These are phyloP conservation scores for Chlamydomonas reinhardtii DNA, from an alignment of 163 green algal genomes.

Conservation along the genomic window DNA sequence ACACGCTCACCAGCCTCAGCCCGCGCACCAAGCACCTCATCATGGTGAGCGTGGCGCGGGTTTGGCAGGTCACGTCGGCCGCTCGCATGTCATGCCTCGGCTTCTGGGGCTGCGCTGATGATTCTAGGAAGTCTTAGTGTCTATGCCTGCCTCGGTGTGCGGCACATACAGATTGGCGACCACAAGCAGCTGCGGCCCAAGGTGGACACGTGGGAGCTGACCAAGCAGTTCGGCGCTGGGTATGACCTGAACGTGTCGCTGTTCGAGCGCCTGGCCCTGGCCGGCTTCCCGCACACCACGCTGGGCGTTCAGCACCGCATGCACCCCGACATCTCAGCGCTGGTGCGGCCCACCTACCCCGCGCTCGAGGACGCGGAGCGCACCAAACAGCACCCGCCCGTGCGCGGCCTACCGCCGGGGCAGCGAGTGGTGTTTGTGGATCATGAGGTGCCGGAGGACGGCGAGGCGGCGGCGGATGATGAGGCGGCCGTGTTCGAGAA, in stretches of 20 bases:
- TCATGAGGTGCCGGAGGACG: conserved; percentile 47
- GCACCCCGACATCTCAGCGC: conserved; percentile 71
- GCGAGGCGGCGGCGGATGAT: conserved; percentile 11
- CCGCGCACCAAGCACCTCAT: conserved; percentile 79
- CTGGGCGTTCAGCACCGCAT: conserved; percentile 79
- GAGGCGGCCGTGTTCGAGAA: too few relatives aligned
- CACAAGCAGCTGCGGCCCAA: conserved; percentile 85
- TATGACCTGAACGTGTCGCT: conserved; percentile 81
- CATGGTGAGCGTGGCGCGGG: conserved; percentile 70
- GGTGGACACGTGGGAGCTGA: conserved; percentile 73
- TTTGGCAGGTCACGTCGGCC: too few relatives aligned
- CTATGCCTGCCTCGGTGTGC: too few relatives aligned
- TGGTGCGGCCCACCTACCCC: conserved; percentile 68
- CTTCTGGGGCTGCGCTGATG: too few relatives aligned
- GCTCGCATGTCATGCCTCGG: too few relatives aligned
- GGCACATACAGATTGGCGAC: conserved; percentile 59
- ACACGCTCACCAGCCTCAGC: conserved; percentile 76
- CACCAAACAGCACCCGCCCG: conserved; percentile 45
- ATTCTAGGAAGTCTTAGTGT: too few relatives aligned
- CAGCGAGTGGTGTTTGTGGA: conserved; percentile 55
- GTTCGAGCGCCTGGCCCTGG: conserved; percentile 74
- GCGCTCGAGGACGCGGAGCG: conserved; percentile 55
- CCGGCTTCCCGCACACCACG: conserved; percentile 53
- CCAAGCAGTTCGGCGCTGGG: conserved; percentile 57
- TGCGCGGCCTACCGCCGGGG: conserved; percentile 59